Evolutionary conservation across 148 eudicot genomes (phyloP).

Genomic region (Vaccinium vitisidaea): DNA sequence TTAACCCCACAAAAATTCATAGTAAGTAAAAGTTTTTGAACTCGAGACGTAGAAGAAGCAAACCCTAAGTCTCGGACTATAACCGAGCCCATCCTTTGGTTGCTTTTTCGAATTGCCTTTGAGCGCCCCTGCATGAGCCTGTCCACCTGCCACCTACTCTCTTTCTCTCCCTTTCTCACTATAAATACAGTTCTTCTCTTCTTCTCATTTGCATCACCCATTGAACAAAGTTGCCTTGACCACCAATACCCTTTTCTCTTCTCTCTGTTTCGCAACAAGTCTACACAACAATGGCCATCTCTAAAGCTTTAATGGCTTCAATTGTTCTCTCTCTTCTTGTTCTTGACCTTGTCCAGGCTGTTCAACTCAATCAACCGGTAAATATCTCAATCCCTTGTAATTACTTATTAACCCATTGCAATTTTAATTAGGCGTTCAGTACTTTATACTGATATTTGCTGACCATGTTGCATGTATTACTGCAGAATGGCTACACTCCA

Average conservation of each 20-base stretch:
- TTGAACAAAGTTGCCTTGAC: neutral
- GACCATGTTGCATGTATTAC: neutral
- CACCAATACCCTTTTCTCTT: neutral
- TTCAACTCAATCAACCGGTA: slow-evolving; percentile 25
- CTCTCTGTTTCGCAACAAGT: neutral
- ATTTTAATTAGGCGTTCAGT: neutral
- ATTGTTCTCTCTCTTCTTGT: slow-evolving; percentile 29
- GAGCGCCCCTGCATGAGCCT: slow-evolving; percentile 6
- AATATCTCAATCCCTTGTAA: neutral
- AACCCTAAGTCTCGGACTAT: too few relatives aligned
- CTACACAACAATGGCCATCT: slow-evolving; percentile 19
- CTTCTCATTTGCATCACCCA: neutral
- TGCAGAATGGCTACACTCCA: slow-evolving; percentile 22
- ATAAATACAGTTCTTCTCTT: slow-evolving; percentile 4
- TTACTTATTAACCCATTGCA: too few relatives aligned
- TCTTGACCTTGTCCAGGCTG: slow-evolving; percentile 27
- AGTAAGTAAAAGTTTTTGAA: neutral
- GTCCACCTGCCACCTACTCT: neutral
- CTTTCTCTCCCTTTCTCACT: neutral
- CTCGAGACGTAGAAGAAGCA: neutral
- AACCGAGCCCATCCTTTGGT: too few relatives aligned
- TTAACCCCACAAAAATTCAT: too few relatives aligned
- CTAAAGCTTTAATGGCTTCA: slow-evolving; percentile 28
- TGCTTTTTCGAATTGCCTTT: neutral
- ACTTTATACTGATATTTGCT: neutral